Evolutionary conservation across 345 rosid species (phyloP).

Genomic region (Euphorbia tirucalli): DNA sequence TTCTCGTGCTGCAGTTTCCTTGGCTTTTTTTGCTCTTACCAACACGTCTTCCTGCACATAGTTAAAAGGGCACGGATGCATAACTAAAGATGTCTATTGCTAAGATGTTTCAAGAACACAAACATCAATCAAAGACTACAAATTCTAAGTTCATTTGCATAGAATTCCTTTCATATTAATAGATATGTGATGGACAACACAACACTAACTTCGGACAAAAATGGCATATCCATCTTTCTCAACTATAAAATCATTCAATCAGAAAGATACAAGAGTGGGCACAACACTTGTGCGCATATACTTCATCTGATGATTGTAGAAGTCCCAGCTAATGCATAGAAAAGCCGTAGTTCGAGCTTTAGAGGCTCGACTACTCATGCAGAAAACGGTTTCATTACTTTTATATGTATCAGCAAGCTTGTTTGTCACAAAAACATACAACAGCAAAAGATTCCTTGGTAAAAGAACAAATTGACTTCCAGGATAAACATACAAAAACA

Average conservation of each 20-base stretch:
- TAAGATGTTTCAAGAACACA: background rate
- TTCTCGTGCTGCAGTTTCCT: conserved; percentile 78
- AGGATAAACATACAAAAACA: too few species aligned
- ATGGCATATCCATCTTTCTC: background rate
- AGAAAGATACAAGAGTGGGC: background rate
- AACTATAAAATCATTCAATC: background rate
- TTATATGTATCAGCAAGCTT: background rate
- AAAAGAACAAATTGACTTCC: too few species aligned
- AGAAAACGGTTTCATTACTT: background rate
- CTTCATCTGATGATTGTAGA: background rate
- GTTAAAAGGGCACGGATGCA: background rate
- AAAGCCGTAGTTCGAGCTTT: too few species aligned
- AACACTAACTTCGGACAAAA: background rate
- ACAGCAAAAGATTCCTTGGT: too few species aligned
- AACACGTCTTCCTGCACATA: conserved; percentile 68
- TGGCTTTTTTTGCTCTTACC: conserved; percentile 76
- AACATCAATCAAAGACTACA: background rate
- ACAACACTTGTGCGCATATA: background rate
- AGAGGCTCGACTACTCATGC: background rate
- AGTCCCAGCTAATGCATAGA: background rate
- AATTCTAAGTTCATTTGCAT: background rate
- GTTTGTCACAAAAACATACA: too few species aligned
- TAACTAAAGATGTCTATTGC: background rate
- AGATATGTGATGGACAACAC: background rate
- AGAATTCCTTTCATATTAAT: too few species aligned